These are phyloP conservation scores for Gossypium trilobum DNA, from an alignment of 441 rosid genomes.

Conservation along the genomic window DNA sequence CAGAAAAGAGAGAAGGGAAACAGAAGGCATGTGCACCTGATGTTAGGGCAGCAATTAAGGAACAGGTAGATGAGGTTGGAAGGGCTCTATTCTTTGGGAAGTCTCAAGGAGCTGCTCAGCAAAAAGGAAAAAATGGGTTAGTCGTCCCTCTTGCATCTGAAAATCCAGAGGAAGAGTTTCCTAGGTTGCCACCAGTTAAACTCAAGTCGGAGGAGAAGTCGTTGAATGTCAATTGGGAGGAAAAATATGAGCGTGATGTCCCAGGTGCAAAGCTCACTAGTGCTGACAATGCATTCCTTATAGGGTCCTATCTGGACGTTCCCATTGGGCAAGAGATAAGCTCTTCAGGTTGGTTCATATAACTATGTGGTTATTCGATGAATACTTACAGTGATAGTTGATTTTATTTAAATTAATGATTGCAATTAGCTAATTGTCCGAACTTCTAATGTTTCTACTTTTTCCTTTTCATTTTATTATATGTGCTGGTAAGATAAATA, in stretches of 20 bases:
- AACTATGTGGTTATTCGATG: background rate
- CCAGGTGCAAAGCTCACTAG: conserved; percentile 39
- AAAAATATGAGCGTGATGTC: conserved; percentile 62
- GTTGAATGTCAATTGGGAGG: conserved; percentile 61
- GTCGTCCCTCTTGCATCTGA: conserved; percentile 44
- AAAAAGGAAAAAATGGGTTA: conserved; percentile 32
- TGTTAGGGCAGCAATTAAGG: conserved; percentile 54
- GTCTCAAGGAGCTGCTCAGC: conserved; percentile 43
- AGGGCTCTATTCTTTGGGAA: conserved; percentile 56
- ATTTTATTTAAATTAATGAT: conserved; percentile 1
- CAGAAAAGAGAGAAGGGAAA: conserved; percentile 62
- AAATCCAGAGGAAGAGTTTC: conserved; percentile 65
- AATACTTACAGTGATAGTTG: background rate
- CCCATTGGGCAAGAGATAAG: conserved; percentile 83
- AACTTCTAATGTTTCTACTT: background rate
- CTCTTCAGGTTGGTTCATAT: conserved; percentile 61
- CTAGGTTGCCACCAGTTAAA: conserved; percentile 63
- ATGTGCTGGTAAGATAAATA: background rate
- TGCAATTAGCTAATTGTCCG: background rate
- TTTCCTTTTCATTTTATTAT: background rate
- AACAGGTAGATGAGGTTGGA: conserved; percentile 80
- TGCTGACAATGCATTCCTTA: conserved; percentile 50
- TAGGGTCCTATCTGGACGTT: conserved; percentile 80
- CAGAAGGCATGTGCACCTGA: conserved; percentile 41
- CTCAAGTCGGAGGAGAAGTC: conserved; percentile 83